Base-by-base conservation (phyloP, 1,139 yeast species). In the Magnusiomyces starmeri region DNA sequence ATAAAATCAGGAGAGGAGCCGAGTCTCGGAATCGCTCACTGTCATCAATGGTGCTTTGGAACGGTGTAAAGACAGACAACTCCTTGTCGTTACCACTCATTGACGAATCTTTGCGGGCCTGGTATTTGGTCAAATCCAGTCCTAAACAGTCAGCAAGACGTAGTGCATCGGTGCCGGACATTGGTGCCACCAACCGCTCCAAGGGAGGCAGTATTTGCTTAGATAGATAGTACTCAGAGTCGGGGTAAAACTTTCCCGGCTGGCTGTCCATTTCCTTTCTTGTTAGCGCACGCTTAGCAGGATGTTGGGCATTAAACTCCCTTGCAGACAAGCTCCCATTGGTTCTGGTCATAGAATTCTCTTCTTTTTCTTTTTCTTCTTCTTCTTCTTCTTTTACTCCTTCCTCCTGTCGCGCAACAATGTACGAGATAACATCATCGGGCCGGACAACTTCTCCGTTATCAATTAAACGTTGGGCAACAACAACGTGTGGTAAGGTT, bases 141-240 rank as follows among this genome's bases (percentile, higher is more conserved):
- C 96, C 95, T 46, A 94, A 73, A 2, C 85, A 75, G 48, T 77
- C 76, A 2, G 96, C 95, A 32, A 92, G 75, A 58, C 95, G 76
- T 48, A 82, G 79, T 65, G 83, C 76, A 64, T 92, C 97, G 55
- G 87, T 78, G 39, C 97, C 96, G 57, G 88, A 95, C 53, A 94
- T 83, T 58, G 85, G 79, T 59, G 85, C 95, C 49, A 92, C 74
- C 51, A 94, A 73, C 69, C 98, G 83, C 64, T 88, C 95, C 14
- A 92, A 83, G 1, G 97, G 97, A 2, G 95, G 92, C 64, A 85
- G 80, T 16, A 94, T 78, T 68, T 94, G 99, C 65, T 87, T 85
- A 58, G 85, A 95, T 60, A 90, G 73, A 65, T 94, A 94, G 65
- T 78, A 90, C 43, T 73, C 75, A 1, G 87, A 76, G 68, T 94